Evolutionary conservation across 2,329 filamentous ascomycete species (phyloP), one percentile per base, ranked within the genome.

Genomic region (Colletotrichum cereale): DNA sequence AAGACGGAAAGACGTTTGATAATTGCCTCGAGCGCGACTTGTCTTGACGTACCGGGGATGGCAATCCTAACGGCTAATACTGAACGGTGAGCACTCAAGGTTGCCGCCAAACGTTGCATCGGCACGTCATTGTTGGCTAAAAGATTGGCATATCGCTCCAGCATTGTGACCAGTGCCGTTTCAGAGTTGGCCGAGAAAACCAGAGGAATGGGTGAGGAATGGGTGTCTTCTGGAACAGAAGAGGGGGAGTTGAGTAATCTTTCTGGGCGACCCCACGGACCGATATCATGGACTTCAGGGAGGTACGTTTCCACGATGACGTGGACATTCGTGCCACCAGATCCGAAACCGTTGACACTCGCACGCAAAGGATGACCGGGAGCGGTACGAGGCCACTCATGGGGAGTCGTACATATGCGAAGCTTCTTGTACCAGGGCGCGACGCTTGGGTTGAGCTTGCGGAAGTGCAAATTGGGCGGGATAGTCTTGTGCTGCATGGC

Each of bases 381-480:
- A 11, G 29, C 21, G 18, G 26, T 12, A 5, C 5, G 21, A 21
- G 34, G 38, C 55, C 55, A 58, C 8, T 10, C 8, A 2, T 24
- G 8, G 2, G 31, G 29, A 7, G 8, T 18, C 16, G n/a, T 58
- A 2, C 12, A 5, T 6, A 58, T 38, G 7, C 21, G 7, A 24
- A 38, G 2, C 61, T 48, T 2, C 58, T 5, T 16, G n/a, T 36
- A 14, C 26, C 75, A 78, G 0, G 78, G 77, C 10, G 72, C 66
- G 7, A 82, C 57, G 0, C 44, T 52, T 0, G 78, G 78, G 67
- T 78, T 82, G 2, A 79, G 68, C 7, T 62, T 66, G 1, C 78
- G 68, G 61, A 82, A 78, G 5, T 70, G 73, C 14, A 80, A 57
- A 36, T 81, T 82, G 2, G 79, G 79, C 0, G 79, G 74, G 11